Evolutionary conservation across 768 basidiomycete genomes (phyloP), one percentile per base, ranked within the genome.

Genomic region (Lactifluus rugatus): DNA sequence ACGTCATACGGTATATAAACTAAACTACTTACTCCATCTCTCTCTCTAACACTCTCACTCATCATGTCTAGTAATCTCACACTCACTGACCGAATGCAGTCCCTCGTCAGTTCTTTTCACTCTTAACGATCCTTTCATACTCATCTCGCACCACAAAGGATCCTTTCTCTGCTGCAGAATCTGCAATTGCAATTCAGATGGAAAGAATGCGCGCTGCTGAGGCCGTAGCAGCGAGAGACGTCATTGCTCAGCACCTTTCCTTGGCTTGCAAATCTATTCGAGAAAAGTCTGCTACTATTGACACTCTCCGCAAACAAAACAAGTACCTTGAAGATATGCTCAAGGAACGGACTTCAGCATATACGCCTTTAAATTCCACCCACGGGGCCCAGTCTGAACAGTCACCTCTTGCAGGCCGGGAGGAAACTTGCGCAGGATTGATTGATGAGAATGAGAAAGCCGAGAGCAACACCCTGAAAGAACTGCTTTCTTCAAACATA

Each of bases 281-380:
- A 10, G 63, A 64, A 31, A 64, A 64, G 53, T 36, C 54, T n/a
- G 51, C 59, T 28, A 46, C 47, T 6, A 61, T 60, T 14, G 57
- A 56, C 16, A 47, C 37, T 10, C 56, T 63, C 26, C 52, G 41
- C 32, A 53, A 54, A 39, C 48, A 64, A 56, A 65, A 65, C 32
- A 53, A 52, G 25, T 51, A 61, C 19, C 41, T 65, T 36, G 23
- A 74, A 73, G 57, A 67, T 62, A 48, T 66, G 65, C 41, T 64
- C 70, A 56, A 65, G 26, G 71, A 74, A 54, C 75, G 52, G 31
- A 34, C 51, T 17, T 37, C 44, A n/a, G 25, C 49, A 19, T 23
- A 37, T 52, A n/a, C 21, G 5, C 36, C 48, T 31, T 21, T 31
- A 16, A 37, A n/a, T 25, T n/a, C 52, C 45, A 5, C 32, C 10